These are phyloP conservation scores for Vachellia pachyceras DNA, from an alignment of 306 rosid species.

Conservation along the genomic window DNA sequence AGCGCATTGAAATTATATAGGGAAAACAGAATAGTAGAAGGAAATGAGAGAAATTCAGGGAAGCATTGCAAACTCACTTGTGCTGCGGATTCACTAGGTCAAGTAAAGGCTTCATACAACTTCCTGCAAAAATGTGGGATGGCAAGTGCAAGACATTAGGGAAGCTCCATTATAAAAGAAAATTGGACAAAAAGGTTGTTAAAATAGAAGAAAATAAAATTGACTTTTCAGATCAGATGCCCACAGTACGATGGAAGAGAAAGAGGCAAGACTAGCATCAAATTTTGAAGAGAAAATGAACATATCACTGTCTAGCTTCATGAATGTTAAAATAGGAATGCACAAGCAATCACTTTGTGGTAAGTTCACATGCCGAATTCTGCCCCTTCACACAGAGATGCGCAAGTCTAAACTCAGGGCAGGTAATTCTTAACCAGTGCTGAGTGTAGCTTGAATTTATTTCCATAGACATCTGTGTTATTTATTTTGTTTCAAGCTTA, in stretches of 20 bases:
- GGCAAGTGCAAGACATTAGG: slow-evolving; percentile 27
- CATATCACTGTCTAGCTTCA: neutral
- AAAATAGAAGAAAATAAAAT: neutral
- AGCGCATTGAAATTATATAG: neutral
- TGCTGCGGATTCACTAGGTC: slow-evolving; percentile 87
- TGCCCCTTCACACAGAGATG: neutral
- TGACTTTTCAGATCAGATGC: slow-evolving; percentile 5
- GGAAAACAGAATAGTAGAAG: neutral
- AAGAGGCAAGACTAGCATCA: neutral
- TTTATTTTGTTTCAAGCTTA: neutral
- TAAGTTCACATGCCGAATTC: neutral
- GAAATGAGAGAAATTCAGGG: too few species aligned
- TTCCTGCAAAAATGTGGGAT: slow-evolving; percentile 55
- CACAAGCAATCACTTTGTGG: neutral
- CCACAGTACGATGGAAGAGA: neutral
- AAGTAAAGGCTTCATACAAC: slow-evolving; percentile 66
- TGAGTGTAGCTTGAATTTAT: neutral
- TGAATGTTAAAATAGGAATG: neutral
- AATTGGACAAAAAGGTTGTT: neutral
- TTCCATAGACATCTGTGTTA: neutral
- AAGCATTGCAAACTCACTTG: slow-evolving; percentile 61
- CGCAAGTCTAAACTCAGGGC: neutral
- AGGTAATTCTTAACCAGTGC: neutral
- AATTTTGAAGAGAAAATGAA: neutral
- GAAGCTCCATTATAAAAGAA: slow-evolving; percentile 21